Conservation (phyloP, 78 protist species). For the Mastigamoeba balamuthi region DNA sequence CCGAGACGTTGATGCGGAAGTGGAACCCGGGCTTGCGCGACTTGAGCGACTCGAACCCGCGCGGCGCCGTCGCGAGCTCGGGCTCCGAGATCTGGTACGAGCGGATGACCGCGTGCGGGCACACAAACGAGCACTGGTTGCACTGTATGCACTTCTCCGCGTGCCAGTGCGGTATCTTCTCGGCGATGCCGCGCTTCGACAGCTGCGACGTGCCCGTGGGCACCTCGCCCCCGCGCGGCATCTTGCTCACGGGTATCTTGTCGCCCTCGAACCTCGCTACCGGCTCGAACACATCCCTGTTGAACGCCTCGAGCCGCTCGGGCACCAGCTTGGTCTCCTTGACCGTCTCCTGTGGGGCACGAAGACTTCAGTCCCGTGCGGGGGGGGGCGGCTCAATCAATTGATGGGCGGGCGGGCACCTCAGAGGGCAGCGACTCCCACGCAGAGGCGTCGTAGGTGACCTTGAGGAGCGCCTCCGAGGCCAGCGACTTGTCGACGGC, state of each 20-base stretch:
- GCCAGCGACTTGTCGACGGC: background rate
- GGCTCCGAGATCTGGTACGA: constrained; percentile 13
- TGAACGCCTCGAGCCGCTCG: no score
- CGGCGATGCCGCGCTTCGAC: constrained; percentile 41
- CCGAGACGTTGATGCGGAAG: constrained; percentile 45
- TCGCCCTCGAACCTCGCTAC: background rate
- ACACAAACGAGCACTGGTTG: constrained; percentile 41
- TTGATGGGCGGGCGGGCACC: no score
- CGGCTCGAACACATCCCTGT: background rate
- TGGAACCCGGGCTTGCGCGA: constrained; percentile 16
- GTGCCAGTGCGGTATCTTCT: constrained; percentile 19
- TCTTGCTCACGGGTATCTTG: constrained; percentile 30
- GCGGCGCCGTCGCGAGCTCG: background rate
- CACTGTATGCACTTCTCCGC: constrained; percentile 51
- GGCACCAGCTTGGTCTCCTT: no score
- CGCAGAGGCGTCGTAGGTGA: background rate
- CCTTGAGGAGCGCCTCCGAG: background rate
- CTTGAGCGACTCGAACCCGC: background rate
- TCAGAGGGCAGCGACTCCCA: background rate
- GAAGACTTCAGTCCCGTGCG: no score
- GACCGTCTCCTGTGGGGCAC: no score
- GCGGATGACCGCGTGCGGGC: constrained; percentile 64
- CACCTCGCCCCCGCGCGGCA: constrained; percentile 14
- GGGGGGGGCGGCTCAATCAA: no score
- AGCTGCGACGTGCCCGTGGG: constrained; percentile 26